These are phyloP conservation scores for Trichoderma sp. DNA, from an alignment of 2,329 filamentous ascomycete species.

Conservation along the genomic window DNA sequence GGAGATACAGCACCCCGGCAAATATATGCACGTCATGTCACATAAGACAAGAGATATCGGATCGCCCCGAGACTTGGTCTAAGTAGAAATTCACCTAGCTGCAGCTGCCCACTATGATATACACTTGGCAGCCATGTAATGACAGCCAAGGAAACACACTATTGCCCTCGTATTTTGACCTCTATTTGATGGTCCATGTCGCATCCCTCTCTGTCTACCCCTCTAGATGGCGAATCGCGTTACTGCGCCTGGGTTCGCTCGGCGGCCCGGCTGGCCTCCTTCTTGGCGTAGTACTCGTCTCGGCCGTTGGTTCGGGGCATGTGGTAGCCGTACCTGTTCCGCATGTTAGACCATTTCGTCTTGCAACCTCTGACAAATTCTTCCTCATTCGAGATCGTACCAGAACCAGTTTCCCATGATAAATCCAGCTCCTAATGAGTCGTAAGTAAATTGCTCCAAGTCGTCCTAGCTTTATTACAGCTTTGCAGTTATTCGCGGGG, in stretches of 20 bases:
- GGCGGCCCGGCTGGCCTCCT: conserved; percentile 60
- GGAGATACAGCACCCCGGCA: neutral
- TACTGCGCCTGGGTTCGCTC: conserved; percentile 38
- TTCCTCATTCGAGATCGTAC: conserved; percentile 47
- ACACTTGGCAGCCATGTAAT: conserved; percentile 1
- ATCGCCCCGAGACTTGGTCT: conserved; percentile 21
- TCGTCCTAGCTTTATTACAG: neutral
- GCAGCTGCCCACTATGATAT: conserved; percentile 16
- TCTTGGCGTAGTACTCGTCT: conserved; percentile 62
- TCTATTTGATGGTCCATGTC: conserved; percentile 8
- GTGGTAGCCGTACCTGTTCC: conserved; percentile 63
- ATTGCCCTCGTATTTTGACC: neutral
- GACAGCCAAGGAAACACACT: neutral
- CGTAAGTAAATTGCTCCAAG: conserved; percentile 40
- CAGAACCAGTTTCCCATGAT: conserved; percentile 61
- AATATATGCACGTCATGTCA: neutral
- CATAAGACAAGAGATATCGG: neutral
- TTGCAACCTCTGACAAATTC: neutral
- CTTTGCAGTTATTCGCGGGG: neutral
- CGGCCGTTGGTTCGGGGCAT: conserved; percentile 62
- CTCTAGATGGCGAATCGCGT: neutral
- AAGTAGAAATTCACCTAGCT: conserved; percentile 22
- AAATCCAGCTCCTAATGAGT: conserved; percentile 54
- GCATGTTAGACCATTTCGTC: neutral
- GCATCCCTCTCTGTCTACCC: conserved; percentile 14